Conservation (phyloP, 2,329 filamentous ascomycete species). For the Orbilia brochopaga region DNA sequence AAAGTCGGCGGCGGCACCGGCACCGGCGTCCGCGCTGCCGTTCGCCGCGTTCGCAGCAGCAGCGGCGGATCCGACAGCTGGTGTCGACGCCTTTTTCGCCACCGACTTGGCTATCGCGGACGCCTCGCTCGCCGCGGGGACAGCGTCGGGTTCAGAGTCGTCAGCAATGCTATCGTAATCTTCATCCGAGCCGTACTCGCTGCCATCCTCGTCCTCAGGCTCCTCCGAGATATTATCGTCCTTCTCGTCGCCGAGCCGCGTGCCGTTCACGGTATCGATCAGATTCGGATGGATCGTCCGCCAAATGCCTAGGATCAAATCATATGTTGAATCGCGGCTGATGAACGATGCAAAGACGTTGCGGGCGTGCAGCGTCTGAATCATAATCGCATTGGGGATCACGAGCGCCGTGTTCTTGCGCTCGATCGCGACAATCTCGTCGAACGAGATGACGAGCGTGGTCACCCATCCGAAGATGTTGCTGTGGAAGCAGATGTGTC, state of each 20-base stretch:
- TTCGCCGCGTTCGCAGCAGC: slow-evolving; percentile 56
- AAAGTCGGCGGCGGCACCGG: slow-evolving; percentile 67
- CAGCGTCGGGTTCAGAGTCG: slow-evolving; percentile 62
- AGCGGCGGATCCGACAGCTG: slow-evolving; percentile 57
- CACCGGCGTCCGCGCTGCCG: slow-evolving; percentile 55
- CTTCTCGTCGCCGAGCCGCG: slow-evolving; percentile 73
- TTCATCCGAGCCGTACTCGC: slow-evolving; percentile 62
- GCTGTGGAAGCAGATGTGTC: slow-evolving; percentile 97
- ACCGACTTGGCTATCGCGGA: slow-evolving; percentile 62
- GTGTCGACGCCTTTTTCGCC: slow-evolving; percentile 73
- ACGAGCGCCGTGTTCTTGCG: slow-evolving; percentile 94
- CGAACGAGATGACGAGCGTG: slow-evolving; percentile 95
- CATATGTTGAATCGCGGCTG: slow-evolving; percentile 92
- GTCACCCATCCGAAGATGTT: slow-evolving; percentile 99
- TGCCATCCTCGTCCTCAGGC: slow-evolving; percentile 66
- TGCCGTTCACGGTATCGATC: slow-evolving; percentile 71
- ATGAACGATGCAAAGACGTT: slow-evolving; percentile 96
- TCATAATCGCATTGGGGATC: slow-evolving; percentile 97
- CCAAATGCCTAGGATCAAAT: slow-evolving; percentile 97
- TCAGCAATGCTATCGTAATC: slow-evolving; percentile 65
- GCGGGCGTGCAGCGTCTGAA: slow-evolving; percentile 91
- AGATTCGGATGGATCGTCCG: slow-evolving; percentile 92
- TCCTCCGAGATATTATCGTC: slow-evolving; percentile 78
- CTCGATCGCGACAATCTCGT: slow-evolving; percentile 95
- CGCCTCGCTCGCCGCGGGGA: slow-evolving; percentile 62